Base-by-base conservation (phyloP, 2,329 filamentous ascomycete species). In the Xylaria sp. region DNA sequence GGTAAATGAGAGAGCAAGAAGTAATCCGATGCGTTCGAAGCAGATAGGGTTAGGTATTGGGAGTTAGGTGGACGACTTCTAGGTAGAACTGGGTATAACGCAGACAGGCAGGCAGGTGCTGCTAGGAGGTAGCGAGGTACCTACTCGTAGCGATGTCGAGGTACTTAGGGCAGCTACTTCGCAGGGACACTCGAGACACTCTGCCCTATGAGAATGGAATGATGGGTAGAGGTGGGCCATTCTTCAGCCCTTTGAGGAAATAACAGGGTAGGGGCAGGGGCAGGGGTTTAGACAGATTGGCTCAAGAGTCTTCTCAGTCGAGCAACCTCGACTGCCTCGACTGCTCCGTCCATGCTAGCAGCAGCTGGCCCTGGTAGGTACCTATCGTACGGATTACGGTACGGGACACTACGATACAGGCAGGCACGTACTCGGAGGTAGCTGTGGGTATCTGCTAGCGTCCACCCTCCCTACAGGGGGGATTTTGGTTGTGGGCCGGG, bases 241-340 rank as follows among this genome's bases (percentile, higher is more conserved):
- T 61, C 55, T 58, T 64, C 62, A 64, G 62, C 62, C 62, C 63
- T 65, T 60, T 62, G 52, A 60, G 59, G 50, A 52, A 39, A 56
- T 55, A 30, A 39, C 61, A 58, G 54, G 59, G 58, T 58, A 54
- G 30, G 48, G 51, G 7, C 47, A 19, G 16, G 16, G 47, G 47
- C 16, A 13, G 37, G 42, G 42, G 13, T 13, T 46, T 16, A 6
- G 13, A 46, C 53, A 60, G 53, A 59, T 60, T 42, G 37, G 37
- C 37, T 42, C 37, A 30, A 30, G 23, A 30, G 23, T 5, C 23
- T 30, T 30, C 16, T 16, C 23, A 30, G 23, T 30, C 23, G 5
- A 30, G 23, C 4, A 4, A 4, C 4, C 23, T 30, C 23, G 23
- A 30, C 23, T 30, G 23, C 23, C 23, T 30, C 23, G 23, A 30